Evolutionary conservation across 75 land plant species (phyloP).

Genomic region (Picea glauca): DNA sequence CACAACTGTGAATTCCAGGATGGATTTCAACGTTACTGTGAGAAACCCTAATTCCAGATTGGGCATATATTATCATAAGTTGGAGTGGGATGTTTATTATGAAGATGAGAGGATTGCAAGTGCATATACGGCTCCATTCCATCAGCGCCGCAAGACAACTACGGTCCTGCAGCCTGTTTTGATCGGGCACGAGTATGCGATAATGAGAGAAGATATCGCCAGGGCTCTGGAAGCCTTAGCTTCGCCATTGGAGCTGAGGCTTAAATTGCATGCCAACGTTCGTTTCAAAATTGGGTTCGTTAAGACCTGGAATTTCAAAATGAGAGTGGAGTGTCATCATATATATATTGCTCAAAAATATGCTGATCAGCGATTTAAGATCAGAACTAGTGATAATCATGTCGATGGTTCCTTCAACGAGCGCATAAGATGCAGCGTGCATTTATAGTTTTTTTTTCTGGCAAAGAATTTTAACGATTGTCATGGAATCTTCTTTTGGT

Average conservation of each 20-base stretch:
- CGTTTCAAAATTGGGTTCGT: background rate
- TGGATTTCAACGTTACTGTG: slow-evolving; percentile 37
- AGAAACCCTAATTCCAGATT: slow-evolving; percentile 69
- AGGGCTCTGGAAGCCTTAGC: background rate
- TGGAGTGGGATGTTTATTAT: slow-evolving; percentile 37
- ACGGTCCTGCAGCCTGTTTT: slow-evolving; percentile 15
- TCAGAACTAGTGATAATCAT: too few species aligned
- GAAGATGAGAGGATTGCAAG: slow-evolving; percentile 37
- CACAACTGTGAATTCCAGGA: slow-evolving; percentile 38
- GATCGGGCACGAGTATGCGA: background rate
- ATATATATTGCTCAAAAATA: too few species aligned
- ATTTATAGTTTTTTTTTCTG: too few species aligned
- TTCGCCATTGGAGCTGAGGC: slow-evolving; percentile 1
- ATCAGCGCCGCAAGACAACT: slow-evolving; percentile 66
- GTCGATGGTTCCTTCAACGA: too few species aligned
- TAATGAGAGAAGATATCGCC: background rate
- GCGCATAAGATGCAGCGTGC: too few species aligned
- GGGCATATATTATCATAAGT: slow-evolving; percentile 53
- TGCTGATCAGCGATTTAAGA: too few species aligned
- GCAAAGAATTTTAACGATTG: too few species aligned
- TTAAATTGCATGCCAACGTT: background rate
- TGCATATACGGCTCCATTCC: slow-evolving; percentile 28
- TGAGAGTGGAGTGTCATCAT: slow-evolving; percentile 11
- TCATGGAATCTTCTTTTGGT: too few species aligned
- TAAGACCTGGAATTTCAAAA: background rate